Percentiles rank a stretch among this genome's conserved stretches.
These are phyloP conservation scores for Beverwykella pulmonaria DNA, from an alignment of 495 filamentous ascomycete genomes.

Conservation along the genomic window DNA sequence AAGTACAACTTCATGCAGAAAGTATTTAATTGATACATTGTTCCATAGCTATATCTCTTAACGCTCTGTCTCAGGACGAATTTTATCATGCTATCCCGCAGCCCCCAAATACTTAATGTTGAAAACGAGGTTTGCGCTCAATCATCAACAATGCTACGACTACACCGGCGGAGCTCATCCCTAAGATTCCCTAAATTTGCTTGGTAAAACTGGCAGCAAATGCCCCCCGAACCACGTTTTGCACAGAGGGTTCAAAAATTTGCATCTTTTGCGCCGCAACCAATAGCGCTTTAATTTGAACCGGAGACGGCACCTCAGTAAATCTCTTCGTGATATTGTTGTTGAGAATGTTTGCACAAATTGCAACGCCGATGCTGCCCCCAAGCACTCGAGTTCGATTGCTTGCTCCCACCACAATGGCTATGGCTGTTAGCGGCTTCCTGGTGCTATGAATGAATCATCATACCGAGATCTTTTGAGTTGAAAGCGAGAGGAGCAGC, in stretches of 20 bases:
- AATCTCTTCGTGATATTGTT: neutral
- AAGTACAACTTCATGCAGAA: too few relatives aligned
- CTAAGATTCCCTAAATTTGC: conserved; percentile 11
- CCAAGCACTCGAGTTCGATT: conserved; percentile 16
- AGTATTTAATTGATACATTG: too few relatives aligned
- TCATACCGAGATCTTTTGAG: conserved; percentile 6
- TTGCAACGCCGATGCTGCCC: conserved; percentile 11
- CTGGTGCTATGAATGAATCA: neutral
- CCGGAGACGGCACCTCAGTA: neutral
- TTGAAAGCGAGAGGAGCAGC: conserved; percentile 11
- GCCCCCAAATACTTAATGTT: conserved; percentile 4
- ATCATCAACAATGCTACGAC: conserved; percentile 13
- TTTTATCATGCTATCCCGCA: neutral
- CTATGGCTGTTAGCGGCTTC: neutral
- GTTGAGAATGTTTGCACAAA: conserved; percentile 21
- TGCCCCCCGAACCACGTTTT: neutral
- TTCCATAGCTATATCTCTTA: too few relatives aligned
- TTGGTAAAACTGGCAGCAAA: conserved; percentile 11
- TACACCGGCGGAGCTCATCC: conserved; percentile 7
- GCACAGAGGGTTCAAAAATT: neutral
- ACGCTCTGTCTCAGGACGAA: too few relatives aligned
- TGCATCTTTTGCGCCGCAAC: neutral
- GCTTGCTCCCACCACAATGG: conserved; percentile 15
- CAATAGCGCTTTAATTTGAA: conserved; percentile 8
- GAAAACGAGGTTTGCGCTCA: conserved; percentile 8